Conservation (phyloP, 2,329 filamentous ascomycete genomes). For the Diplodia corticola region DNA sequence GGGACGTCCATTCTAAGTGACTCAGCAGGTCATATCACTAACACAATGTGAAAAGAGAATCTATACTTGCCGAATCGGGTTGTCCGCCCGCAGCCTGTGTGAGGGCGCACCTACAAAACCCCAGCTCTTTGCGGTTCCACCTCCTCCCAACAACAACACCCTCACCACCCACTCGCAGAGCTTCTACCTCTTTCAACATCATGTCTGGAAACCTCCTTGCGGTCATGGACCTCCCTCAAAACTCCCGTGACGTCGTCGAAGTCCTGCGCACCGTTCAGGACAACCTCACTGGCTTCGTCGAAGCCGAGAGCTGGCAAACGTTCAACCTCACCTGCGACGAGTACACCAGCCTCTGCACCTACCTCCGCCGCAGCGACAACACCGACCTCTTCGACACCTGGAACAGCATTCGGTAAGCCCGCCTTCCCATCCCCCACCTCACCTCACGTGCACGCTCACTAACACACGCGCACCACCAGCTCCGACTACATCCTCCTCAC, state of each 20-base stretch:
- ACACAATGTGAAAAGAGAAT: not conserved
- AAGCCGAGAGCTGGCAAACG: not conserved
- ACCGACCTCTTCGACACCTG: not conserved
- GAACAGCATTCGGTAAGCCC: not conserved
- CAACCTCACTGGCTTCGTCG: not conserved
- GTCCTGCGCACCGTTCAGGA: not conserved
- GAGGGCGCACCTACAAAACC: not conserved
- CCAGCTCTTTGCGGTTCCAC: not conserved
- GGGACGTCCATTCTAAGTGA: not conserved
- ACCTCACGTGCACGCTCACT: not conserved
- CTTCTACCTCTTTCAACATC: not conserved
- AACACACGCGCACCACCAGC: not conserved
- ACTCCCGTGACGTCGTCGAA: not conserved
- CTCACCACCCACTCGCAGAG: not conserved
- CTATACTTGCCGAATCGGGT: not conserved
- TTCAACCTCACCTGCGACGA: not conserved
- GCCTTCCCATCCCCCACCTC: not conserved
- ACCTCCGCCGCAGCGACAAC: not conserved
- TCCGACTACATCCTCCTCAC: not conserved
- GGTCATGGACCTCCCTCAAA: not conserved
- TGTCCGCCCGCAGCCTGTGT: not conserved
- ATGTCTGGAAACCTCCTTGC: not conserved
- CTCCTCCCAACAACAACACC: not conserved
- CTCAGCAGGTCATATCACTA: not conserved
- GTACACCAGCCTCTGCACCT: not conserved